Percentiles rank a stretch among this genome's conserved stretches.
Evolutionary conservation across 139 green algal genomes (phyloP).

Genomic region (Diplosphaera chodatii): DNA sequence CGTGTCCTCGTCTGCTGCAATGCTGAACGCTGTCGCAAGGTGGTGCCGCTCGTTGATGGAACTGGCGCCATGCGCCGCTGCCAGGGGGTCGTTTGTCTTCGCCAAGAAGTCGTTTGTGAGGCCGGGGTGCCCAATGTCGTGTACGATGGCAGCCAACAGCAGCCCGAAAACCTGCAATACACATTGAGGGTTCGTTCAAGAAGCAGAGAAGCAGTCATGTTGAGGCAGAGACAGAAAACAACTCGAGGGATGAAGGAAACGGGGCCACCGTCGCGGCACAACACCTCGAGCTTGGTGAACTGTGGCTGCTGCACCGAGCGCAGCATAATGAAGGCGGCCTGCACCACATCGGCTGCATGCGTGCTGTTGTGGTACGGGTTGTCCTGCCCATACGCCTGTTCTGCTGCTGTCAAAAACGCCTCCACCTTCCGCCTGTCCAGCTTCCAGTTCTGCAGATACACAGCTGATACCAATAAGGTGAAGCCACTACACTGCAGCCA

Average conservation of each 20-base stretch:
- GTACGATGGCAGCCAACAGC: constrained; percentile 32
- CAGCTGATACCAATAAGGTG: neutral
- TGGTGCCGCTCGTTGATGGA: constrained; percentile 38
- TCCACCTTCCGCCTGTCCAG: constrained; percentile 9
- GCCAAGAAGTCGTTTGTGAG: constrained; percentile 52
- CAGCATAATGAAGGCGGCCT: constrained; percentile 17
- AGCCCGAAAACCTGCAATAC: constrained; percentile 17
- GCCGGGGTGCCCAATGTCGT: constrained; percentile 47
- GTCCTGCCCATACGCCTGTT: constrained; percentile 14
- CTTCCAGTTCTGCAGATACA: constrained; percentile 15
- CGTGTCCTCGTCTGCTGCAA: constrained; percentile 25
- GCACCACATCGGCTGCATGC: constrained; percentile 37
- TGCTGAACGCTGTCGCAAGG: constrained; percentile 20
- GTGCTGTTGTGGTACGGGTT: constrained; percentile 47
- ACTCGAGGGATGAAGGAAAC: constrained; percentile 19
- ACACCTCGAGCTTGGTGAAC: constrained; percentile 16
- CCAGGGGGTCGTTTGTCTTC: constrained; percentile 23
- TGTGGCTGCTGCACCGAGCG: constrained; percentile 7
- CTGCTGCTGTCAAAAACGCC: constrained; percentile 10
- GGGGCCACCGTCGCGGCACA: too few relatives aligned
- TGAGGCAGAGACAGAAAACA: constrained; percentile 13
- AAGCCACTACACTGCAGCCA: too few relatives aligned
- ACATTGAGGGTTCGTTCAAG: too few relatives aligned
- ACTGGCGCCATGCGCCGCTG: constrained; percentile 35
- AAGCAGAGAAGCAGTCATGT: constrained; percentile 20